These are phyloP conservation scores for Agaricus blazei DNA, from an alignment of 768 basidiomycete genomes.

Conservation along the genomic window DNA sequence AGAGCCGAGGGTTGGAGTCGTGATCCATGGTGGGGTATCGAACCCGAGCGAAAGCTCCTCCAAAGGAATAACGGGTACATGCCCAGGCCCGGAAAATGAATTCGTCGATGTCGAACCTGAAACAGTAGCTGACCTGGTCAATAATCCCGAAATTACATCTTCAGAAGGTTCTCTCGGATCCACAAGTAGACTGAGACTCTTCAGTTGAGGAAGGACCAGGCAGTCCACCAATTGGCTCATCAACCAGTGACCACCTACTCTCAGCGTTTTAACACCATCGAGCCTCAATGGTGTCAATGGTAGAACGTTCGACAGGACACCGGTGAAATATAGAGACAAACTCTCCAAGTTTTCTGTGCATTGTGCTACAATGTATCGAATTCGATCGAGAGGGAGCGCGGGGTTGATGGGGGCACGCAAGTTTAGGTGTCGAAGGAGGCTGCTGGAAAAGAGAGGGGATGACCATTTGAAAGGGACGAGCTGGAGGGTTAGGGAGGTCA, in stretches of 20 bases:
- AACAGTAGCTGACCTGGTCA: conserved; percentile 51
- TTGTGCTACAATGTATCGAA: conserved; percentile 57
- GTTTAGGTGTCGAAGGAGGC: conserved; percentile 53
- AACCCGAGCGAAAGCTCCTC: conserved; percentile 61
- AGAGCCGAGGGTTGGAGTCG: not conserved
- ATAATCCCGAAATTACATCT: conserved; percentile 58
- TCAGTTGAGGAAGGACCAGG: conserved; percentile 53
- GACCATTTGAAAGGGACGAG: conserved; percentile 76
- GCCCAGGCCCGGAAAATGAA: not conserved
- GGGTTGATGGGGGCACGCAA: conserved; percentile 62
- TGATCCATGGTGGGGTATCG: conserved; percentile 23
- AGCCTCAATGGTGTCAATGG: conserved; percentile 54
- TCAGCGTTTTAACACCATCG: conserved; percentile 47
- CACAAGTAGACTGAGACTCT: conserved; percentile 60
- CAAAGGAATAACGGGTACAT: conserved; percentile 19
- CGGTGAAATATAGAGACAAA: conserved; percentile 58
- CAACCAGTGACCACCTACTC: conserved; percentile 62
- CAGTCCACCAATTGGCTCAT: conserved; percentile 58
- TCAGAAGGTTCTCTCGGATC: conserved; percentile 74
- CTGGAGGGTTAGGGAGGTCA: conserved; percentile 59
- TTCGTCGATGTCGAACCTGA: not conserved
- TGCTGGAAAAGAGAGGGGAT: conserved; percentile 58
- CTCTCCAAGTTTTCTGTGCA: conserved; percentile 49
- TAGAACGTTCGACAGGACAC: conserved; percentile 56
- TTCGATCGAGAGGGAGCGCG: conserved; percentile 61